Evolutionary conservation across 2,329 filamentous ascomycete species (phyloP).

Genomic region (Chaetomium olivaceum): DNA sequence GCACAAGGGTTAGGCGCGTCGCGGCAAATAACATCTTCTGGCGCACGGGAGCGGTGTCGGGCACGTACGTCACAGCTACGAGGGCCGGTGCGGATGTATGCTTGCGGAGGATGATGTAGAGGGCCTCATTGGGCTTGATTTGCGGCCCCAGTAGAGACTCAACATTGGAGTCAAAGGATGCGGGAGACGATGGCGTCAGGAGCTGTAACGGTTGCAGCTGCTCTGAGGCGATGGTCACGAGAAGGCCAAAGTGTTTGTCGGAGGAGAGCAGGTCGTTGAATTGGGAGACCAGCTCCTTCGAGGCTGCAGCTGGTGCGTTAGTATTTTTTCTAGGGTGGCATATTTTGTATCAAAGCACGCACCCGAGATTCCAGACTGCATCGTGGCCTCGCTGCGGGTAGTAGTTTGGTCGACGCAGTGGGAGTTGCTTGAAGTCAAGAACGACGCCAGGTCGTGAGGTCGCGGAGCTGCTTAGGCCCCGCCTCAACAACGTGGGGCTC

Average conservation of each 20-base stretch:
- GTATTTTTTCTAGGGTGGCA: background rate
- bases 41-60: conserved; percentile 74
- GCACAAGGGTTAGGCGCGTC: conserved; percentile 71
- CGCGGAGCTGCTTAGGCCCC: background rate
- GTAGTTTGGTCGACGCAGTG: background rate
- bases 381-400: conserved; percentile 12
- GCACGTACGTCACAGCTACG: conserved; percentile 74
- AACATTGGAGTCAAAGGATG: conserved; percentile 68
- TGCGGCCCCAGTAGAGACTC: conserved; percentile 57
- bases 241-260: conserved; percentile 64
- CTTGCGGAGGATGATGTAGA: conserved; percentile 75
- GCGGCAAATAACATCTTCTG: conserved; percentile 86
- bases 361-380: conserved; percentile 36
- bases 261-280: conserved; percentile 70
- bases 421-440: background rate
- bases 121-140: conserved; percentile 65
- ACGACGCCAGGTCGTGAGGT: conserved; percentile 6
- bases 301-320: conserved; percentile 53
- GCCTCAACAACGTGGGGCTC: background rate
- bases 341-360: background rate
- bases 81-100: conserved; percentile 60
- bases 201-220: conserved; percentile 61
- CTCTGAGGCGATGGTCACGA: conserved; percentile 71
- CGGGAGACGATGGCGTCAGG: conserved; percentile 54
- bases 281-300: conserved; percentile 71